A percentile compares a stretch with the other conserved stretches of the same genome.
Evolutionary conservation across 2,329 filamentous ascomycete species (phyloP).

Genomic region (Leptographium galeiforme): DNA sequence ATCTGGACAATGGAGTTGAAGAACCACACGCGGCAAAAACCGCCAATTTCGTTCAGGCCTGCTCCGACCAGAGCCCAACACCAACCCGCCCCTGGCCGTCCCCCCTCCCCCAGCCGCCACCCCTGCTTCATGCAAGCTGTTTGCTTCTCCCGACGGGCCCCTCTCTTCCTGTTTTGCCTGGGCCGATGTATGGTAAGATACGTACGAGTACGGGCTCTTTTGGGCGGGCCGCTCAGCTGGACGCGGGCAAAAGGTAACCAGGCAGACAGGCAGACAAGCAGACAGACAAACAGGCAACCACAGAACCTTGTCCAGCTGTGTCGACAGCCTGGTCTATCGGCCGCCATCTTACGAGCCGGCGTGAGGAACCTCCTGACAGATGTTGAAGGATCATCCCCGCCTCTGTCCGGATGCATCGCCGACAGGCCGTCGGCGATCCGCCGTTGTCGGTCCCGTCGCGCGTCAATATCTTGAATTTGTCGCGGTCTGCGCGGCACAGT

Average conservation of each 20-base stretch:
- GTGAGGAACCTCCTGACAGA: neutral
- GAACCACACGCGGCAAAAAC: neutral
- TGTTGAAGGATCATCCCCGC: neutral
- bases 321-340: too few species aligned
- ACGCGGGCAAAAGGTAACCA: too few species aligned
- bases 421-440: too few species aligned
- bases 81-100: neutral
- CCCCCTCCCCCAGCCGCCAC: neutral
- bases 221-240: too few species aligned
- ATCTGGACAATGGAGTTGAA: too few species aligned
- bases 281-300: too few species aligned
- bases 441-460: neutral
- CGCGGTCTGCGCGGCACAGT: neutral
- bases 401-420: too few species aligned
- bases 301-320: too few species aligned
- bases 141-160: neutral
- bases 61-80: neutral
- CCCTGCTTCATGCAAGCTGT: slow-evolving; percentile 5
- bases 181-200: neutral
- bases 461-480: neutral
- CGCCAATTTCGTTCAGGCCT: neutral
- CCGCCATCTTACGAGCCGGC: neutral
- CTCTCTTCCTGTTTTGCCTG: neutral
- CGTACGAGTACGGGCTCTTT: neutral
- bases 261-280: too few species aligned